Conservation (phyloP, 225 moss, liverwort and hornwort genomes). For the Sphagnum contortum region DNA sequence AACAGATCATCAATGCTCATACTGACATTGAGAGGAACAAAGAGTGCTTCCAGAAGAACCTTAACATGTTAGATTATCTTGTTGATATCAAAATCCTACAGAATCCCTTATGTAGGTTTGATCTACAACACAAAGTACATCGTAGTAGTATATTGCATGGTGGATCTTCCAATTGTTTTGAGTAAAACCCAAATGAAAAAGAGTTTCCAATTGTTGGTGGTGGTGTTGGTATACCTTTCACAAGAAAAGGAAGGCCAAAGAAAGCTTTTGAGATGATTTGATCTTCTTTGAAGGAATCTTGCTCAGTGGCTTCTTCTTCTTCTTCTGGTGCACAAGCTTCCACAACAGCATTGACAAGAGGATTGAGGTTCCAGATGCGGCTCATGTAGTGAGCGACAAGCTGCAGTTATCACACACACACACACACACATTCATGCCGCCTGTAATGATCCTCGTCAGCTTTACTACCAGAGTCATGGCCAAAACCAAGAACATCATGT, state of each 20-base stretch:
- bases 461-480: not conserved
- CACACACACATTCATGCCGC: not conserved
- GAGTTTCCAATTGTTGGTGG: too few species aligned
- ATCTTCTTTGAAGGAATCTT: constrained; percentile 11
- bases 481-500: not conserved
- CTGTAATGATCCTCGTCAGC: not conserved
- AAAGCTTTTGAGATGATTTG: constrained; percentile 52
- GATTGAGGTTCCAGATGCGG: constrained; percentile 41
- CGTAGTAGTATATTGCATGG: too few species aligned
- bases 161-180: too few species aligned
- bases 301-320: constrained; percentile 3
- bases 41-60: too few species aligned
- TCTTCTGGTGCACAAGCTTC: constrained; percentile 35
- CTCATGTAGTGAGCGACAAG: constrained; percentile 64
- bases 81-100: too few species aligned
- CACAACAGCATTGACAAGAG: constrained; percentile 53
- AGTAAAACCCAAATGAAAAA: too few species aligned
- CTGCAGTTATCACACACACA: constrained; percentile 11
- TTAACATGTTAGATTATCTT: too few species aligned
- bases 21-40: too few species aligned
- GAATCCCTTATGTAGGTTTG: too few species aligned
- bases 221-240: constrained; percentile 43
- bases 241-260: constrained; percentile 67
- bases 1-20: too few species aligned
- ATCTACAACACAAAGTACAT: too few species aligned